Evolutionary conservation across 2,329 filamentous ascomycete genomes (phyloP), one percentile per base, ranked within the genome.

Genomic region (Colletotrichum caudatum): DNA sequence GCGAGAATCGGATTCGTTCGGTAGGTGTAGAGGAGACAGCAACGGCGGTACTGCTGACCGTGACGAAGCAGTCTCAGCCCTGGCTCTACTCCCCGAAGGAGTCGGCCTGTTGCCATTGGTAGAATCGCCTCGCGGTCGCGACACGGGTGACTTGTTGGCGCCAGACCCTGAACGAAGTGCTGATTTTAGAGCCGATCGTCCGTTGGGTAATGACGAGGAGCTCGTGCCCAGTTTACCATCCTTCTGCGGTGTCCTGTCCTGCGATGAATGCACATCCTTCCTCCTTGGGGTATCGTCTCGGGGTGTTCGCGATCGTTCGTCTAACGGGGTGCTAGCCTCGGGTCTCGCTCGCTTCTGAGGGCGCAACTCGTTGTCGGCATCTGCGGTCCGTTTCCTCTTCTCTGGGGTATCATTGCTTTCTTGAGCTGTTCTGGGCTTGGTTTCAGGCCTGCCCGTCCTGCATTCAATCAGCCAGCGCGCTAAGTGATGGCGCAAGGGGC

Each of bases 11-110:
- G 74, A 73, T 26, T 82, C 81, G 44, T 84, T 84, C 48, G 81
- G 82, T 14, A 88, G 80, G 46, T 83, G 84, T 1, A 88, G 78
- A 1, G 88, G 88, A 0, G 88, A 90, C 18, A 90, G 76, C 39
- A 90, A 75, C 3, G 84, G 85, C 11, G 88, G 88, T 8, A 90
- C 80, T 33, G 79, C 78, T 35, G 82, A 74, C 73, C 83, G 85
- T 2, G 80, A 76, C 14, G 78, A 77, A 6, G 75, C 76, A 14
- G 76, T 73, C 26, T 85, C 83, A 26, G 77, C 60, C 75, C 84
- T 84, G 71, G 76, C 81, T 66, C 80, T 81, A 39, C 77, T 82
- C 74, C 76, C 82, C 39, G 78, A 77, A 5, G 75, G 73, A 68
- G 78, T 80, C 9, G 82, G 80, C 6, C 79, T 78, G 37, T 79